These are phyloP conservation scores for Scortechinia acanthostroma DNA, from an alignment of 2,329 filamentous ascomycete species.

Conservation along the genomic window DNA sequence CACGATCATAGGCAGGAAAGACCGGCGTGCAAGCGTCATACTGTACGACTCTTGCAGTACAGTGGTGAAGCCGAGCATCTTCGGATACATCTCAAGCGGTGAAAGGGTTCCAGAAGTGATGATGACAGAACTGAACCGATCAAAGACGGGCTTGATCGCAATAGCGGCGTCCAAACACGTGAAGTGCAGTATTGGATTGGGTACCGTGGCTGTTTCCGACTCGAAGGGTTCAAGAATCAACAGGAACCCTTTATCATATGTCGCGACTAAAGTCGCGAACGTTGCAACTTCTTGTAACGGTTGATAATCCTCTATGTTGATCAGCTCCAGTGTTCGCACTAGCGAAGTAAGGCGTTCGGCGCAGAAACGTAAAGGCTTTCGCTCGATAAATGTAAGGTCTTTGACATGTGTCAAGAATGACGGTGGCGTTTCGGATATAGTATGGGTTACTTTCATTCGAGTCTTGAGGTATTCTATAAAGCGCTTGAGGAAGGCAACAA, in stretches of 20 bases:
- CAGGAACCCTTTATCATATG: slow-evolving; percentile 92
- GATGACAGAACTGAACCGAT: slow-evolving; percentile 94
- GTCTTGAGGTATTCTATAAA: slow-evolving; percentile 97
- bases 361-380: slow-evolving; percentile 89
- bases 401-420: slow-evolving; percentile 89
- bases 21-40: slow-evolving; percentile 88
- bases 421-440: slow-evolving; percentile 91
- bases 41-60: slow-evolving; percentile 95
- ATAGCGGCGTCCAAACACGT: slow-evolving; percentile 95
- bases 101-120: slow-evolving; percentile 97
- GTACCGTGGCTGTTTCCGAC: slow-evolving; percentile 87
- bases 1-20: slow-evolving; percentile 97
- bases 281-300: slow-evolving; percentile 94
- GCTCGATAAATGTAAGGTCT: slow-evolving; percentile 95
- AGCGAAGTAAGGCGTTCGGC: slow-evolving; percentile 90
- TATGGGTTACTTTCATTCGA: slow-evolving; percentile 94
- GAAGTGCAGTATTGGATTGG: slow-evolving; percentile 94
- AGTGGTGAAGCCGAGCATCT: slow-evolving; percentile 89
- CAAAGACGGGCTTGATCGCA: slow-evolving; percentile 94
- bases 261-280: slow-evolving; percentile 90
- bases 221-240: slow-evolving; percentile 97
- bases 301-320: slow-evolving; percentile 96
- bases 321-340: slow-evolving; percentile 87
- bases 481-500: slow-evolving; percentile 85
- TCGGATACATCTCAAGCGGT: slow-evolving; percentile 96